These are phyloP conservation scores for Schizonepeta tenuifolia DNA, from an alignment of 257 asterid genomes.

Conservation along the genomic window DNA sequence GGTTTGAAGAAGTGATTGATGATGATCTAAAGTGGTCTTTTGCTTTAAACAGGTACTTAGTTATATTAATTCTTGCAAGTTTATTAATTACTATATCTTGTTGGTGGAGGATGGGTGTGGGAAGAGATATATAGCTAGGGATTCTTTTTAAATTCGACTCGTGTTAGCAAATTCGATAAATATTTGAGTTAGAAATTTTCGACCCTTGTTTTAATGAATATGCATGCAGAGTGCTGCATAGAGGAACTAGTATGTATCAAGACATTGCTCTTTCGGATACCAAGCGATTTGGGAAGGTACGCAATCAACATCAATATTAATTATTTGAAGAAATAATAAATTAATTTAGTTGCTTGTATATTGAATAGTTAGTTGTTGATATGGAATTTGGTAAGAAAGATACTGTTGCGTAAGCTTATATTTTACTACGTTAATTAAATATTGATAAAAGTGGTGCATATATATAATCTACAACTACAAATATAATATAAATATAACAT, in stretches of 20 bases:
- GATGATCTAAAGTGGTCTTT: slow-evolving; percentile 93
- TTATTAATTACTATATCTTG: no score
- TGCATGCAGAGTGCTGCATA: slow-evolving; percentile 70
- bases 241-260: slow-evolving; percentile 87
- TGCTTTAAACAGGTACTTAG: slow-evolving; percentile 70
- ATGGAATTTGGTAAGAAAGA: not conserved
- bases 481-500: not conserved
- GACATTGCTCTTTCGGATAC: slow-evolving; percentile 93
- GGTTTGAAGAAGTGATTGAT: slow-evolving; percentile 96
- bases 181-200: no score
- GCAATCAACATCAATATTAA: not conserved
- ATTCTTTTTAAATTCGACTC: not conserved
- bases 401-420: not conserved
- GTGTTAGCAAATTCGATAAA: no score
- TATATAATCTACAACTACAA: no score
- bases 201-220: no score
- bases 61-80: not conserved
- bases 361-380: not conserved
- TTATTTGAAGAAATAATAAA: not conserved
- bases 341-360: no score
- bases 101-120: no score
- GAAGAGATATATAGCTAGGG: no score
- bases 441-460: not conserved
- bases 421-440: not conserved
- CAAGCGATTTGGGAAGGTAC: slow-evolving; percentile 87